A percentile compares a stretch with the other conserved stretches of the same genome.
Evolutionary conservation across 257 asterid species (phyloP).

Genomic region (Cordia subcordata): DNA sequence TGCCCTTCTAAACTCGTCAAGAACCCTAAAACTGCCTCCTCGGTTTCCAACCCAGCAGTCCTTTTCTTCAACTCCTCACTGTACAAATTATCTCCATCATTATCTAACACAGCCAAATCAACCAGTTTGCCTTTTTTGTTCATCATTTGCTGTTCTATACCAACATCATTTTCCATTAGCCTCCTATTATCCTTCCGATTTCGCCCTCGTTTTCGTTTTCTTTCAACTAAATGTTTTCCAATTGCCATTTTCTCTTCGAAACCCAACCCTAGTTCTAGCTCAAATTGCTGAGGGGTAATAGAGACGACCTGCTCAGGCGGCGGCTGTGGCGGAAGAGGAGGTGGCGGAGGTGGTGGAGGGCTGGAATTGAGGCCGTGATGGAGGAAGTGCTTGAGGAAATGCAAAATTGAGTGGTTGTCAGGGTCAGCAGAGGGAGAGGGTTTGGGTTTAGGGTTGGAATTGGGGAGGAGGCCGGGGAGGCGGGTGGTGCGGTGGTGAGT

Average conservation of each 20-base stretch:
- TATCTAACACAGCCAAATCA: slow-evolving; percentile 52
- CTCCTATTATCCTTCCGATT: slow-evolving; percentile 23
- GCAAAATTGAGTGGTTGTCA: slow-evolving; percentile 59
- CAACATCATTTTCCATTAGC: slow-evolving; percentile 38
- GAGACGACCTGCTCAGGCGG: slow-evolving; percentile 4
- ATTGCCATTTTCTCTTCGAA: slow-evolving; percentile 32
- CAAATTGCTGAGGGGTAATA: neutral
- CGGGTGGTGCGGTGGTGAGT: slow-evolving; percentile 33
- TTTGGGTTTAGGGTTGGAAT: slow-evolving; percentile 15
- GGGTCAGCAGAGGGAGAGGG: slow-evolving; percentile 51
- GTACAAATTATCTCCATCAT: slow-evolving; percentile 63
- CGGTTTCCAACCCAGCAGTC: slow-evolving; percentile 62
- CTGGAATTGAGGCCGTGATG: slow-evolving; percentile 33
- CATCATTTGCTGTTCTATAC: slow-evolving; percentile 41
- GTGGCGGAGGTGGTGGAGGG: slow-evolving; percentile 55
- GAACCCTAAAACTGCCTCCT: slow-evolving; percentile 56
- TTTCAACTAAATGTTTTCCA: slow-evolving; percentile 24
- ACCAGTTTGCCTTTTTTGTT: slow-evolving; percentile 60
- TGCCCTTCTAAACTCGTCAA: slow-evolving; percentile 71
- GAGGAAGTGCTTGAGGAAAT: slow-evolving; percentile 62
- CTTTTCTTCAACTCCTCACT: slow-evolving; percentile 56
- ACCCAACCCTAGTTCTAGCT: slow-evolving; percentile 40
- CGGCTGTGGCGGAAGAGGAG: slow-evolving; percentile 29
- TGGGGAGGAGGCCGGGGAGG: slow-evolving; percentile 17
- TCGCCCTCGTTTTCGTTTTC: slow-evolving; percentile 41